Evolutionary conservation across 805 yeast genomes (phyloP).

Genomic region (Saturnispora quitensis): DNA sequence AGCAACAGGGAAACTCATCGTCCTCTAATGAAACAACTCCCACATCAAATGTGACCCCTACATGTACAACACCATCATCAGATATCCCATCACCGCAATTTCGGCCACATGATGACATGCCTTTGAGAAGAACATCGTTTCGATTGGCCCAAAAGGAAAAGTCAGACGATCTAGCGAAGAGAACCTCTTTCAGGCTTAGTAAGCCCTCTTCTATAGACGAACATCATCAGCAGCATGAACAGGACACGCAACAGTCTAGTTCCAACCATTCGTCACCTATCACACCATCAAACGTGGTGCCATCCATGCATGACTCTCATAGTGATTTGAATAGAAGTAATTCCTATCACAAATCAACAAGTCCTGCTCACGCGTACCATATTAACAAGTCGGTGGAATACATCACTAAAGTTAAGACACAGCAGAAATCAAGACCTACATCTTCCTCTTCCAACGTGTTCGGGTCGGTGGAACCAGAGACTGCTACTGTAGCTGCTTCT

Average conservation of each 20-base stretch:
- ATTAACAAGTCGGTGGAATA: constrained; percentile 7
- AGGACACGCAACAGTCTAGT: background rate
- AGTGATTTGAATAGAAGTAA: constrained; percentile 3
- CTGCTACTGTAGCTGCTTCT: background rate
- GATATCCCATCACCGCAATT: constrained; percentile 20
- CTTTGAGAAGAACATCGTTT: constrained; percentile 21
- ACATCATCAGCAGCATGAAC: background rate
- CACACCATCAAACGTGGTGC: background rate
- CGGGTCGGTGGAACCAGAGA: background rate
- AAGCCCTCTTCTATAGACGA: background rate
- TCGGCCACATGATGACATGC: constrained; percentile 11
- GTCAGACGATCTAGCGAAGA: constrained; percentile 10
- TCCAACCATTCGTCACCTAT: background rate
- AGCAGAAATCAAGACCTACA: background rate
- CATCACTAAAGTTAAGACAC: constrained; percentile 2
- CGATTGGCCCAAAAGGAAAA: constrained; percentile 11
- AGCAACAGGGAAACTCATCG: constrained; percentile 8
- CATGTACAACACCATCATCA: constrained; percentile 6
- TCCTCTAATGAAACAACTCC: constrained; percentile 4
- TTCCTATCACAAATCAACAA: constrained; percentile 1
- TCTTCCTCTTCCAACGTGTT: background rate
- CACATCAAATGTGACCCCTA: constrained; percentile 7
- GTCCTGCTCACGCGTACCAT: constrained; percentile 1
- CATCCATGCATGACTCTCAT: background rate
- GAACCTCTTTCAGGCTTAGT: constrained; percentile 15